A percentile compares a stretch with the other conserved stretches of the same genome.
Evolutionary conservation across 2,329 filamentous ascomycete species (phyloP).

Genomic region (Scedosporium boydii): DNA sequence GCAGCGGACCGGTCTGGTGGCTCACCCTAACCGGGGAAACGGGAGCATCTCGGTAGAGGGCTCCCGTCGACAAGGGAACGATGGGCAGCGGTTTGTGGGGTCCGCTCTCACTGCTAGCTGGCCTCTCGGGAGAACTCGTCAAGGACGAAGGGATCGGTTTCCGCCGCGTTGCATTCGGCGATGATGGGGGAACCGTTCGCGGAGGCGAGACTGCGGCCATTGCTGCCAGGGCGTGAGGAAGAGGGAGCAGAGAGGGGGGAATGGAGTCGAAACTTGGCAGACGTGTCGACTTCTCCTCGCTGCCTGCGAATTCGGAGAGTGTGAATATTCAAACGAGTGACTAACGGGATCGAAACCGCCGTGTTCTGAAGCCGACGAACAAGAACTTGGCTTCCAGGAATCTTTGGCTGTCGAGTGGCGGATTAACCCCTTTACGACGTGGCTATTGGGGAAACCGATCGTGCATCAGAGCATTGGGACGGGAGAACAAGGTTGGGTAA

Average conservation of each 20-base stretch:
- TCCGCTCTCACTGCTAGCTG: neutral
- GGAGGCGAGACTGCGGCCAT: conserved; percentile 7
- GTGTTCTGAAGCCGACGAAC: neutral
- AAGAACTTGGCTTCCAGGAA: neutral
- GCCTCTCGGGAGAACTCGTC: neutral
- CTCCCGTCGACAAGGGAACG: neutral
- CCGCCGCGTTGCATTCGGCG: neutral
- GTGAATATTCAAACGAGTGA: neutral
- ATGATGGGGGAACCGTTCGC: neutral
- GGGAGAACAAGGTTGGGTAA: neutral
- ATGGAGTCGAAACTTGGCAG: neutral
- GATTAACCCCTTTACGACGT: neutral
- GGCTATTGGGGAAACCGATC: neutral
- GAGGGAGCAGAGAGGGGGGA: neutral
- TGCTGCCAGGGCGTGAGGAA: neutral
- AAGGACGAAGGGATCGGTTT: conserved; percentile 3
- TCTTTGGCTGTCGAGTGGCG: neutral
- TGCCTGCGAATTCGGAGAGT: neutral
- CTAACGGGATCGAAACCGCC: neutral
- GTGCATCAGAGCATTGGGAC: conserved; percentile 3
- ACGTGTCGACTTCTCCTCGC: neutral
- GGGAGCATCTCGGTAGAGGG: neutral
- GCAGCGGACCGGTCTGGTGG: conserved; percentile 43
- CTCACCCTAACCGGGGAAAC: conserved; percentile 20
- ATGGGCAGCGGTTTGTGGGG: neutral